phyloP scores from a whole-genome alignment of 2,329 filamentous ascomycete genomes.

The Eutypa lata region DNA sequence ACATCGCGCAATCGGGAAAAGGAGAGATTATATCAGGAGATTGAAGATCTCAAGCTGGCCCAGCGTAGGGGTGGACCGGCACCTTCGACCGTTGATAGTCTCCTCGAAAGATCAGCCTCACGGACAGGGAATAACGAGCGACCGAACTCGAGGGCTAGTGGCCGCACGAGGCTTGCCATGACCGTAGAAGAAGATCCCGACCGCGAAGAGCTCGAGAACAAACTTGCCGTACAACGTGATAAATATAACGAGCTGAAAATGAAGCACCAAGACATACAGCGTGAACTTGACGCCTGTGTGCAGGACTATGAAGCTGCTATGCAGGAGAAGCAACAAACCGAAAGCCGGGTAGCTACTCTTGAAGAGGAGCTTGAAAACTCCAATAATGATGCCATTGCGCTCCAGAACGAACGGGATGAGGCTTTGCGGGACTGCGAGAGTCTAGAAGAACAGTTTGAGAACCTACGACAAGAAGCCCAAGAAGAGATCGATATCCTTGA shows the following conservation, averaged over 20 bases:
- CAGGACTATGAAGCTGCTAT: constrained; percentile 75
- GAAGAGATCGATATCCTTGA: constrained; percentile 66
- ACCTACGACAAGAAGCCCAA: constrained; percentile 60
- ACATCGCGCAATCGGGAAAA: constrained; percentile 95
- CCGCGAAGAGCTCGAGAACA: constrained; percentile 81
- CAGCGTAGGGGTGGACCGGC: constrained; percentile 67
- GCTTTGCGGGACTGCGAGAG: constrained; percentile 64
- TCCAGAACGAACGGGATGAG: constrained; percentile 85
- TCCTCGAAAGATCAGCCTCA: constrained; percentile 91
- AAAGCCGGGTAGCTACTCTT: constrained; percentile 57
- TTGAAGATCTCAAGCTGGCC: constrained; percentile 90
- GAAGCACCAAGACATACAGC: constrained; percentile 83
- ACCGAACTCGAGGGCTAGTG: constrained; percentile 72
- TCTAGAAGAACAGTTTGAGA: constrained; percentile 59
- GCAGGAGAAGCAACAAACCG: constrained; percentile 57
- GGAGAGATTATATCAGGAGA: constrained; percentile 91
- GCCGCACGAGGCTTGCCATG: constrained; percentile 60
- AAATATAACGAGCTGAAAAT: constrained; percentile 82
- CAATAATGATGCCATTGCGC: constrained; percentile 72
- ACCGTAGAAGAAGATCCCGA: constrained; percentile 69
- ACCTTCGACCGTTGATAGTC: constrained; percentile 75
- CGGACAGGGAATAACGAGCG: constrained; percentile 68
- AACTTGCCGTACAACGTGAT: constrained; percentile 79
- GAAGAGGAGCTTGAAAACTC: constrained; percentile 79
- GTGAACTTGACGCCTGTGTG: constrained; percentile 75